These are phyloP conservation scores for Fusarium globosum DNA, from an alignment of 2,329 filamentous ascomycete genomes.

Conservation along the genomic window DNA sequence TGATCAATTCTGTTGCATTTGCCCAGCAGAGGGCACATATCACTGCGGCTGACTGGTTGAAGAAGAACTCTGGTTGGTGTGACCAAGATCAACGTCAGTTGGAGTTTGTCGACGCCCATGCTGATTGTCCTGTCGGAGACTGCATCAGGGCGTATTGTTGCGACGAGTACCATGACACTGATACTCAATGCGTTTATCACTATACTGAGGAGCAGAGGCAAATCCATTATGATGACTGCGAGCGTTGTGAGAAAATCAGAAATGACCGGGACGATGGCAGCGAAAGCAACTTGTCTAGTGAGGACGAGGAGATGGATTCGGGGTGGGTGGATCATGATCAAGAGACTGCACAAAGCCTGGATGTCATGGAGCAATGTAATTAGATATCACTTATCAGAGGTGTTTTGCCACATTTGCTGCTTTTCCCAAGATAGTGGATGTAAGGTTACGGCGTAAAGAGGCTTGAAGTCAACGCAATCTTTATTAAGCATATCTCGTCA, in stretches of 20 bases:
- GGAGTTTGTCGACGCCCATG: not conserved
- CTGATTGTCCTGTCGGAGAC: fast-evolving
- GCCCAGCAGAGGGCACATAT: fast-evolving
- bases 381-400: not conserved
- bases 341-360: fast-evolving
- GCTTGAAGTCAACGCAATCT: not conserved
- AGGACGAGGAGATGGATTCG: not conserved
- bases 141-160: not conserved
- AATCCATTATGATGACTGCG: no score
- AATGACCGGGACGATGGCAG: no score
- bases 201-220: not conserved
- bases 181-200: fast-evolving
- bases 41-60: not conserved
- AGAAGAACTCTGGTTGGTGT: fast-evolving
- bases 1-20: fast-evolving
- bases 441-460: not conserved
- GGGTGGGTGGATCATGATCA: fast-evolving
- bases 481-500: not conserved
- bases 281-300: not conserved
- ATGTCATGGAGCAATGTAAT: no score
- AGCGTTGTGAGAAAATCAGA: no score
- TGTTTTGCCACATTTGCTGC: not conserved
- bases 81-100: fast-evolving
- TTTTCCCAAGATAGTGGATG: not conserved
- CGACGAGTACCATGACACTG: not conserved